phyloP scores from a whole-genome alignment of 2,329 filamentous ascomycete species.

The Cordyceps farinosa region DNA sequence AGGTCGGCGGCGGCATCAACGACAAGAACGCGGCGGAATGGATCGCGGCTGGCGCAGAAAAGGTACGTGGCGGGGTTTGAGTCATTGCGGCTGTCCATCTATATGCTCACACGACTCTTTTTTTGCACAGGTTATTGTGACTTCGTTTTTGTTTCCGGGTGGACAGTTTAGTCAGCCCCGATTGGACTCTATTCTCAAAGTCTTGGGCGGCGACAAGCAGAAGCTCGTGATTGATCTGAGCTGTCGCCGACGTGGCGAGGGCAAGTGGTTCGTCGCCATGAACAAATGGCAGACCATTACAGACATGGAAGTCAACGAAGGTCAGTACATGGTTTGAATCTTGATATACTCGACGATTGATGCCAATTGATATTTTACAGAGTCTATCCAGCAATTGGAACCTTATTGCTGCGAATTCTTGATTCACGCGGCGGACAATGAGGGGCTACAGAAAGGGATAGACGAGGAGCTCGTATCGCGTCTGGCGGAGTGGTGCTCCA shows the following conservation, averaged over 20 bases:
- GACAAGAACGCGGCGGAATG: conserved; percentile 80
- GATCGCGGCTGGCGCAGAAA: conserved; percentile 84
- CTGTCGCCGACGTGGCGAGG: conserved; percentile 68
- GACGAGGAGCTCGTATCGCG: conserved; percentile 77
- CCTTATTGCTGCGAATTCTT: conserved; percentile 96
- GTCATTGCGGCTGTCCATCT: neutral
- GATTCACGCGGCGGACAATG: conserved; percentile 95
- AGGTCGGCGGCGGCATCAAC: conserved; percentile 91
- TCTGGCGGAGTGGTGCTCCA: conserved; percentile 80
- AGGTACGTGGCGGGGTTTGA: conserved; percentile 51
- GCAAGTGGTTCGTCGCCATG: conserved; percentile 95
- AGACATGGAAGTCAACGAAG: conserved; percentile 87
- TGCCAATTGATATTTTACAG: conserved; percentile 40
- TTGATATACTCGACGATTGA: neutral
- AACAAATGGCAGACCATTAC: conserved; percentile 99
- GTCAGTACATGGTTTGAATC: conserved; percentile 43
- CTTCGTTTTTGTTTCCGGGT: conserved; percentile 86
- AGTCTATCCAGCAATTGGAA: conserved; percentile 74
- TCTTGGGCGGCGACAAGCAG: conserved; percentile 68
- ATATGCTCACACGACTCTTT: neutral
- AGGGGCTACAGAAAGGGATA: conserved; percentile 87
- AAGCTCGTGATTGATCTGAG: conserved; percentile 94
- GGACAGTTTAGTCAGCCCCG: conserved; percentile 76
- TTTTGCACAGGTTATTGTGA: conserved; percentile 80
- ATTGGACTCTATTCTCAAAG: conserved; percentile 68